Evolutionary conservation across 2,329 filamentous ascomycete genomes (phyloP).

Genomic region (Aspergillus bombycis): DNA sequence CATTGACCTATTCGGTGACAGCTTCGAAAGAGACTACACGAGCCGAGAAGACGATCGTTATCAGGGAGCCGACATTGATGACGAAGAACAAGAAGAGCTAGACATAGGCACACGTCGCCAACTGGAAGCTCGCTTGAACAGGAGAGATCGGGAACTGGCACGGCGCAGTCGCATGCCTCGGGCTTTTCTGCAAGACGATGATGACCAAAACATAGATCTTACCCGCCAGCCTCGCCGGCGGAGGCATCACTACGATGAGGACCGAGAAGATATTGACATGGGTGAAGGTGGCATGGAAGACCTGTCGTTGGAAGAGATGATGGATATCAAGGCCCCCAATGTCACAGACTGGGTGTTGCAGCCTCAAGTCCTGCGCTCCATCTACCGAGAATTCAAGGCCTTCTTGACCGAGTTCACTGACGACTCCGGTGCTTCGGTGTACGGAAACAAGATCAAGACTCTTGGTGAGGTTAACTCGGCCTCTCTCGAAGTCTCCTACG

Average conservation of each 20-base stretch:
- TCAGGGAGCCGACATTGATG: slow-evolving; percentile 64
- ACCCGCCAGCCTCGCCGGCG: slow-evolving; percentile 82
- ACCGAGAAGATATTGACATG: slow-evolving; percentile 85
- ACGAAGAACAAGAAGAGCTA: slow-evolving; percentile 65
- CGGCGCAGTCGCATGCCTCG: slow-evolving; percentile 62
- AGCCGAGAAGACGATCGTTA: slow-evolving; percentile 53
- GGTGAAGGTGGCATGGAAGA: slow-evolving; percentile 94
- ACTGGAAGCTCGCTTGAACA: slow-evolving; percentile 64
- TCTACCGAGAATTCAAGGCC: slow-evolving; percentile 94
- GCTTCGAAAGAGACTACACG: slow-evolving; percentile 66
- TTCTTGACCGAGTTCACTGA: slow-evolving; percentile 97
- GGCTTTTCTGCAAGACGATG: slow-evolving; percentile 71
- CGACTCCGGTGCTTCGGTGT: slow-evolving; percentile 84
- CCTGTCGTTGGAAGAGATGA: slow-evolving; percentile 84
- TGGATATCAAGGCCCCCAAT: slow-evolving; percentile 90
- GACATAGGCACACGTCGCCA: slow-evolving; percentile 61
- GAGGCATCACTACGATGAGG: slow-evolving; percentile 91
- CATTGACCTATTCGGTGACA: slow-evolving; percentile 70
- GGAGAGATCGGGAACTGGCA: slow-evolving; percentile 64
- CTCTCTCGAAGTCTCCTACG: slow-evolving; percentile 93
- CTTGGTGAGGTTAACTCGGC: slow-evolving; percentile 98
- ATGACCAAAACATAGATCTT: slow-evolving; percentile 81
- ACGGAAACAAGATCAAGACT: slow-evolving; percentile 89
- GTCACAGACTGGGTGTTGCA: slow-evolving; percentile 94
- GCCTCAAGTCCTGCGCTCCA: slow-evolving; percentile 85